phyloP scores from a whole-genome alignment of 768 basidiomycete genomes.

The Lentinula detonsa region DNA sequence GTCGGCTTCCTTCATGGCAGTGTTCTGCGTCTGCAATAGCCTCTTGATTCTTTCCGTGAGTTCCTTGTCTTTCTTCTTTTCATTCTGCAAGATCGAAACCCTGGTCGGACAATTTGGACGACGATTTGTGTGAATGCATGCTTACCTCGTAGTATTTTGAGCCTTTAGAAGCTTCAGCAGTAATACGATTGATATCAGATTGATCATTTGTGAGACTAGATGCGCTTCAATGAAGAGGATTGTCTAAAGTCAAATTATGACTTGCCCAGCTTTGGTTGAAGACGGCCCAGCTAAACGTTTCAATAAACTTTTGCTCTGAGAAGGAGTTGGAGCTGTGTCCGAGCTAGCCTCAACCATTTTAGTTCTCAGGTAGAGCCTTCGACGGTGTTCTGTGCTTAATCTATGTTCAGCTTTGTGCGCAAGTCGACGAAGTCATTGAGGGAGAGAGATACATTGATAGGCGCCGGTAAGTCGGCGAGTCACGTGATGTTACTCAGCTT shows the following conservation, averaged over 20 bases:
- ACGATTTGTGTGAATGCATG: neutral
- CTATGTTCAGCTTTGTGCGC: neutral
- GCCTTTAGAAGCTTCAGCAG: constrained; percentile 87
- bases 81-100: constrained; percentile 47
- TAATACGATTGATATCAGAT: constrained; percentile 80
- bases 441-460: neutral
- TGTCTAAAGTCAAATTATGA: constrained; percentile 3
- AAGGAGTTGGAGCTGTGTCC: neutral
- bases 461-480: neutral
- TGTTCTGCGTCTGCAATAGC: constrained; percentile 61
- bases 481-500: neutral
- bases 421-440: neutral
- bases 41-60: constrained; percentile 70
- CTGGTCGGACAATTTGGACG: neutral
- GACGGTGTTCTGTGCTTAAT: neutral
- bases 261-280: constrained; percentile 83
- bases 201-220: constrained; percentile 68
- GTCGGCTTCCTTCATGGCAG: constrained; percentile 48
- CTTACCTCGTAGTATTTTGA: constrained; percentile 86
- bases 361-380: too few species aligned
- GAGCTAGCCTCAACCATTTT: neutral
- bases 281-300: constrained; percentile 84
- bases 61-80: constrained; percentile 85
- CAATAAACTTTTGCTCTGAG: constrained; percentile 43
- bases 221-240: neutral